Conservation (phyloP, 805 yeast genomes). For the Sungouiozyma ichnusensis region DNA sequence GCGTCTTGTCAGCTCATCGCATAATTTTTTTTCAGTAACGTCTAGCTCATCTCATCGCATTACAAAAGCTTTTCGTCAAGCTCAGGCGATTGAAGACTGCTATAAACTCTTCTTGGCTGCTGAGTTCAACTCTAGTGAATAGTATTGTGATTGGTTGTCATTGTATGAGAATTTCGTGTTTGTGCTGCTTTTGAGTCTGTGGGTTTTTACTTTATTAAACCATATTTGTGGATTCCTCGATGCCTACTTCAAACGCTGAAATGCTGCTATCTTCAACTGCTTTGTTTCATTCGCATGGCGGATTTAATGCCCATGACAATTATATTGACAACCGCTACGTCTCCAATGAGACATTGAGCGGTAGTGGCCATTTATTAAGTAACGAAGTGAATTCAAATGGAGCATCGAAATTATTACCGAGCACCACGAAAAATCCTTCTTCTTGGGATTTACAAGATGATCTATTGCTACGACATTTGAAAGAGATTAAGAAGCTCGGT, state of each 20-base stretch:
- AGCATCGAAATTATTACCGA: background rate
- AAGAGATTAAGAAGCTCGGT: constrained; percentile 74
- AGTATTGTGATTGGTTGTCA: background rate
- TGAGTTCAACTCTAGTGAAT: too few species aligned
- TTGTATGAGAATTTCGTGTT: background rate
- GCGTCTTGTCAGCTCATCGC: background rate
- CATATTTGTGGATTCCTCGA: background rate
- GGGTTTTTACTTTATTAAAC: too few species aligned
- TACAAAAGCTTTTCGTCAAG: background rate
- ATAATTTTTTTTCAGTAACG: background rate
- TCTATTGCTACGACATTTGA: constrained; percentile 56
- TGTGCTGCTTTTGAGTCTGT: too few species aligned
- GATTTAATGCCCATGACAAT: background rate
- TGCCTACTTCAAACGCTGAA: background rate
- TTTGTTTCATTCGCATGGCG: background rate
- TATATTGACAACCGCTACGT: too few species aligned
- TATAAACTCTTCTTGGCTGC: too few species aligned
- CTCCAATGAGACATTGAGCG: too few species aligned
- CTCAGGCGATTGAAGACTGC: too few species aligned
- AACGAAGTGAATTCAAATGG: too few species aligned
- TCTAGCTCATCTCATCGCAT: background rate
- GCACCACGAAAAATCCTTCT: constrained; percentile 33
- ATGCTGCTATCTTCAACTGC: background rate
- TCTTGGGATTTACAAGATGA: constrained; percentile 81
- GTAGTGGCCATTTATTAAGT: too few species aligned